Evolutionary conservation across 2,329 filamentous ascomycete species (phyloP).

Genomic region (Beauveria varroae): DNA sequence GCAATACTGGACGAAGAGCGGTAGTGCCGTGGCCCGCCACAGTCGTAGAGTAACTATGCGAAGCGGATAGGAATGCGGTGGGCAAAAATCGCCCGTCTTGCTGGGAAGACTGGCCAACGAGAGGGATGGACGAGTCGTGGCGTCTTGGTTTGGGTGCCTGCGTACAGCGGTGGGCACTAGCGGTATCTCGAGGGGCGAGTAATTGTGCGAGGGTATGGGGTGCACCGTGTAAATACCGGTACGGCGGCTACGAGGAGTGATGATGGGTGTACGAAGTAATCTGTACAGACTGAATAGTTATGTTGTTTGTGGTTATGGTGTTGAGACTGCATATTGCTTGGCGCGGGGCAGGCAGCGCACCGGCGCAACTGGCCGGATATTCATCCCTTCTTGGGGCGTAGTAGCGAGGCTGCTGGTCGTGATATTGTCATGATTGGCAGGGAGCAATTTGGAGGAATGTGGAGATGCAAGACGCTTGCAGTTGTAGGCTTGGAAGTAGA

Average conservation of each 20-base stretch:
- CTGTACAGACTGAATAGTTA: no score
- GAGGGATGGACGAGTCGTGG: not conserved
- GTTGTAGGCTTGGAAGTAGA: no score
- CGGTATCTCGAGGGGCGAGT: not conserved
- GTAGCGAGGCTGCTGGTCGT: not conserved
- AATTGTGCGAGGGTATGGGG: not conserved
- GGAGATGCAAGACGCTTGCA: not conserved
- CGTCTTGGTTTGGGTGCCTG: constrained; percentile 2
- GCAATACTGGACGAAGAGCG: not conserved
- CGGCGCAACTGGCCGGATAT: not conserved
- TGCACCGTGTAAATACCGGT: not conserved
- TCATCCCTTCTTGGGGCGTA: not conserved
- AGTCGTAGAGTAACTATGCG: no score
- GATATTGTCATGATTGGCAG: not conserved
- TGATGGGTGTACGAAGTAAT: not conserved
- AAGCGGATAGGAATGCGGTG: not conserved
- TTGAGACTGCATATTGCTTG: not conserved
- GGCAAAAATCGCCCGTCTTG: not conserved
- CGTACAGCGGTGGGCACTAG: not conserved
- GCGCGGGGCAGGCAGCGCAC: not conserved
- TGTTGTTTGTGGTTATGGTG: not conserved
- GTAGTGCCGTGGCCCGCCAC: not conserved
- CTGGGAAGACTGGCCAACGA: not conserved
- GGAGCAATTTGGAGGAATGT: not conserved
- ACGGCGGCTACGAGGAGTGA: not conserved